Evolutionary conservation across 2,329 filamentous ascomycete genomes (phyloP), one percentile per base, ranked within the genome.

Genomic region (Sarocladium brachiariae): DNA sequence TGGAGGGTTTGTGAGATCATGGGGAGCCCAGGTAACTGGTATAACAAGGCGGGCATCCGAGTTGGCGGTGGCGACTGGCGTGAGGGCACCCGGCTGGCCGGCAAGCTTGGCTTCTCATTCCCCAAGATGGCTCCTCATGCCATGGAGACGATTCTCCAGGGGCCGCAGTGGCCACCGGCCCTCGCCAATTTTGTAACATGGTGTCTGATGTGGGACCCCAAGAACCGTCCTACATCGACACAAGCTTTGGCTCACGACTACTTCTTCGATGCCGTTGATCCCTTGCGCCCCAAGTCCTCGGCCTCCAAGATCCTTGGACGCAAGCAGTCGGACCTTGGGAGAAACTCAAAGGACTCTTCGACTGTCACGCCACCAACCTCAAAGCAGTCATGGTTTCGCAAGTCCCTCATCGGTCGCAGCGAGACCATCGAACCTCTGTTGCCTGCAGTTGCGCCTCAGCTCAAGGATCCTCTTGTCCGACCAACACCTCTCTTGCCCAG

Each of bases 1-100:
- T 99, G 93, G 93, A 85, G 93, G 58, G 89, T 99, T 0, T 99
- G 93, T 65, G 93, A 99, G 67, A 96, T 99, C 52, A 99, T 99
- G 93, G 93, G 93, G 47, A 97, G 92, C 71, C 93, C 93, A 2
- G 93, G 93, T 39, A 92, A 92, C 70, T 99, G 93, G 93, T 93
- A 95, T 66, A 96, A 88, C 75, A 96, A 96, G 70, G 77, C 87
- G 4, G 91, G 91, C 21, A 76, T 77, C 23, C 87, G 85, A 57
- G 88, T 99, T 24, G 93, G 93, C 51, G 93, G 93, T 63, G 93
- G 93, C 61, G 93, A 99, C 59, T 99, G 93, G 93, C 89, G 90
- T 61, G 93, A 99, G 52, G 93, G 93, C 52, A 90, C 90, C 41
- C 81, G 89, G 54, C 75, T 99, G 53, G 93, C 93, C 51, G 89